Evolutionary conservation across 495 filamentous ascomycete genomes (phyloP).

Genomic region (Sphaerosporella brunnea): DNA sequence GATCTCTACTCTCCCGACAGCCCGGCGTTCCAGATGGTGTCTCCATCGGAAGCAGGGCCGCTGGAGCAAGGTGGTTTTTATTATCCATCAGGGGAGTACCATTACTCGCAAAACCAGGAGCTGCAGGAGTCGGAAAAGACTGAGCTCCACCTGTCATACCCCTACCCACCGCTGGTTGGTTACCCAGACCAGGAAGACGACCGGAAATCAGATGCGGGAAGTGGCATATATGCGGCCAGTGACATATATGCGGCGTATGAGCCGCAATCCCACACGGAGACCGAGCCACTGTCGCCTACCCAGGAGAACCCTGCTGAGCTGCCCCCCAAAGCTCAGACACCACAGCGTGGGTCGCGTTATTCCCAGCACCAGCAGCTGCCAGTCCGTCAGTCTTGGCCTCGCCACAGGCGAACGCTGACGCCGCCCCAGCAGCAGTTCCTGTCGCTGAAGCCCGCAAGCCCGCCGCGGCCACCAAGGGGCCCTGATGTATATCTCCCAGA

Average conservation of each 20-base stretch:
- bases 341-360: not conserved
- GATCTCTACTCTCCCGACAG: constrained; percentile 5
- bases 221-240: not conserved
- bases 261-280: no score
- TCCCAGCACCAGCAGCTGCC: no score
- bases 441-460: not conserved
- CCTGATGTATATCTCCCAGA: constrained; percentile 4
- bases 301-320: not conserved
- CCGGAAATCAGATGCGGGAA: no score
- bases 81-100: not conserved
- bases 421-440: not conserved
- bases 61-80: not conserved
- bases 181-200: no score
- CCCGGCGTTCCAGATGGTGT: constrained; percentile 1
- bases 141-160: not conserved
- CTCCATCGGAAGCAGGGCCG: not conserved
- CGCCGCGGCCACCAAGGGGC: not conserved
- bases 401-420: not conserved
- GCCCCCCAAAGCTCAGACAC: not conserved
- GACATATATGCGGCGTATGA: not conserved
- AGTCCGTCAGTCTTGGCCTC: no score
- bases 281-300: no score
- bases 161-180: not conserved
- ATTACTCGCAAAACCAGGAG: not conserved
- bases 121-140: not conserved